Evolutionary conservation across 345 rosid species (phyloP).

Genomic region (Noccaea caerulescens): DNA sequence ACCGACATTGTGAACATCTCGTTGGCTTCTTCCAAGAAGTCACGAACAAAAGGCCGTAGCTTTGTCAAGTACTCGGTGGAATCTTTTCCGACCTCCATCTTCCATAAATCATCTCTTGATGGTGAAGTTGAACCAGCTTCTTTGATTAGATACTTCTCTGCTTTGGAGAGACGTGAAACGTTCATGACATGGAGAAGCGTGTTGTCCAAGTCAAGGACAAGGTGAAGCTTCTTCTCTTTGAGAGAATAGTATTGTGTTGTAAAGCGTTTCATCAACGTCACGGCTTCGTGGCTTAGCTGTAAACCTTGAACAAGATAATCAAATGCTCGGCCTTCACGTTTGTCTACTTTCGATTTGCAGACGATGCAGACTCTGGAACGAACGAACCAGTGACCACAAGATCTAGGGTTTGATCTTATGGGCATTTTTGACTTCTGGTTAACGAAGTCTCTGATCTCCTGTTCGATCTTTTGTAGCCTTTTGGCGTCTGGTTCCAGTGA

Average conservation of each 20-base stretch:
- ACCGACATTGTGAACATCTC: slow-evolving; percentile 20
- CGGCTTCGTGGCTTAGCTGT: slow-evolving; percentile 22
- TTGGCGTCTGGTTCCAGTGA: slow-evolving; percentile 3
- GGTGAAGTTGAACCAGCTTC: neutral
- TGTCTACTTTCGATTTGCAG: slow-evolving; percentile 1
- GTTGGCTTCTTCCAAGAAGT: slow-evolving; percentile 30
- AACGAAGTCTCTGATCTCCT: neutral
- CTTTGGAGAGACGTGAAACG: neutral
- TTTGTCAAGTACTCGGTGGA: neutral
- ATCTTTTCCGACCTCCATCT: neutral
- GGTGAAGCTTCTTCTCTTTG: slow-evolving; percentile 17
- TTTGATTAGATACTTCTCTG: slow-evolving; percentile 1
- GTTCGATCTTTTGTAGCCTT: slow-evolving; percentile 1
- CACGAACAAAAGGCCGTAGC: slow-evolving; percentile 20
- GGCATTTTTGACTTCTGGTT: neutral
- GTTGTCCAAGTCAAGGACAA: slow-evolving; percentile 34
- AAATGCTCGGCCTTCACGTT: neutral
- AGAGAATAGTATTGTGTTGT: neutral
- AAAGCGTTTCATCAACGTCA: neutral
- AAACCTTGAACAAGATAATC: slow-evolving; percentile 2
- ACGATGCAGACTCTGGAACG: neutral
- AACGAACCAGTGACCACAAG: slow-evolving; percentile 26
- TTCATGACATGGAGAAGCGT: slow-evolving; percentile 8
- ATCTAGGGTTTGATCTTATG: neutral
- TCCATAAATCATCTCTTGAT: neutral